Conservation (phyloP, 805 yeast species). For the Spathaspora girioi region DNA sequence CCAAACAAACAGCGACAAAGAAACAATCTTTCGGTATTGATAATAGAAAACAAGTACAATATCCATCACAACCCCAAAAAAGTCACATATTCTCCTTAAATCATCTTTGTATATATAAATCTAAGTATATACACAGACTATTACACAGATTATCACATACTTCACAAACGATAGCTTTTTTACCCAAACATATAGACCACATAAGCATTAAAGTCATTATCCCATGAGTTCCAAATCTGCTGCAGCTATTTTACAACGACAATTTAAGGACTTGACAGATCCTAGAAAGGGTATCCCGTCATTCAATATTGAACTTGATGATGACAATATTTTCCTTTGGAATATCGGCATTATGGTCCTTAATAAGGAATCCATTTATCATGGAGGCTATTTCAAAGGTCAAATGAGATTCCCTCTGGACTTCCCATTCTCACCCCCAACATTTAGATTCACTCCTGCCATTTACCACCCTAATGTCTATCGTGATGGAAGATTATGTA, state of each 20-base stretch:
- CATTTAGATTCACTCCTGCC: slow-evolving; percentile 87
- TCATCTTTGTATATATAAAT: too few species aligned
- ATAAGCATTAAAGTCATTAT: not conserved
- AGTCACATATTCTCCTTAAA: too few species aligned
- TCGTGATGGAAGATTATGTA: slow-evolving; percentile 89
- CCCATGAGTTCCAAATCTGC: slow-evolving; percentile 54
- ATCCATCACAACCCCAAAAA: too few species aligned
- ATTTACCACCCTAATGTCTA: slow-evolving; percentile 95
- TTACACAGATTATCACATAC: not conserved
- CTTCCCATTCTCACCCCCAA: slow-evolving; percentile 91
- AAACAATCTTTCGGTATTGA: too few species aligned
- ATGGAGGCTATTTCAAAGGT: slow-evolving; percentile 93
- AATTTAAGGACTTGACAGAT: slow-evolving; percentile 88
- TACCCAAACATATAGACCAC: not conserved
- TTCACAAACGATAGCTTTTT: too few species aligned
- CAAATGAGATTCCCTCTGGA: slow-evolving; percentile 91
- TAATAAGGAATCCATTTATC: slow-evolving; percentile 83
- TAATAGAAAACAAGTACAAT: too few species aligned
- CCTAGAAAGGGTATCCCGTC: slow-evolving; percentile 69
- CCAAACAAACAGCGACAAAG: not conserved
- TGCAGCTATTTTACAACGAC: slow-evolving; percentile 86
- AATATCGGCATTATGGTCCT: slow-evolving; percentile 90
- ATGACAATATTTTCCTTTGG: slow-evolving; percentile 62
- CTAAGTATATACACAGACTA: not conserved
- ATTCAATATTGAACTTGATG: slow-evolving; percentile 62